phyloP scores from a whole-genome alignment of 148 eudicot genomes.

The Fagopyrum tataricum region DNA sequence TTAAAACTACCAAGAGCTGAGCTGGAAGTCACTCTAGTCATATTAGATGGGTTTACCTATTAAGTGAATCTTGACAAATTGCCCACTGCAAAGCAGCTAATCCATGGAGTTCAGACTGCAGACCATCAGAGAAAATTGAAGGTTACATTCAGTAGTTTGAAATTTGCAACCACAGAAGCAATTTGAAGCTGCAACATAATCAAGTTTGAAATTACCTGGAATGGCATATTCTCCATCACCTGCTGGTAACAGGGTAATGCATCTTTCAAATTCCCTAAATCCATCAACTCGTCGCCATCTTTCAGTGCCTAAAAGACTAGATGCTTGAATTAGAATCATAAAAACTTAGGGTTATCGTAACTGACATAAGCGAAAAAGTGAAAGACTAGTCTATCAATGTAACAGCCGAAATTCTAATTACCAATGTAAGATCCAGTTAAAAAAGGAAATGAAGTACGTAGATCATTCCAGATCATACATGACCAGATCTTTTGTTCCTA shows the following conservation, averaged over 20 bases:
- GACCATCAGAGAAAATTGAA: background rate
- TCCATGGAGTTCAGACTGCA: slow-evolving; percentile 86
- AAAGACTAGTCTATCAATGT: background rate
- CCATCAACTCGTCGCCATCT: slow-evolving; percentile 87
- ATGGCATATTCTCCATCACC: slow-evolving; percentile 74
- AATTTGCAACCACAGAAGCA: background rate
- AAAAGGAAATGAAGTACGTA: background rate
- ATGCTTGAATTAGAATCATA: slow-evolving; percentile 22
- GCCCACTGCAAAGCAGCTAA: slow-evolving; percentile 95
- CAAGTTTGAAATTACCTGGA: slow-evolving; percentile 43
- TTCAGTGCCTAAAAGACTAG: slow-evolving; percentile 59
- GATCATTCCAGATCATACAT: too few species aligned
- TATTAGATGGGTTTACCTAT: slow-evolving; percentile 30
- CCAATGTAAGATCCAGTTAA: background rate
- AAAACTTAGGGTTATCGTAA: background rate
- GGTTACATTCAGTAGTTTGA: background rate
- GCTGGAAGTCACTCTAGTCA: background rate
- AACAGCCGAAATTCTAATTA: too few species aligned
- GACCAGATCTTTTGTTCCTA: too few species aligned
- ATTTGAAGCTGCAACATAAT: background rate
- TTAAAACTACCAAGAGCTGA: too few species aligned
- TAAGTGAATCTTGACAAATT: slow-evolving; percentile 81
- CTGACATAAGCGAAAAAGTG: background rate
- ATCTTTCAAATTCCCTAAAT: slow-evolving; percentile 68
- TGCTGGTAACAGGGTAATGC: slow-evolving; percentile 72